Conservation (phyloP, 2,329 filamentous ascomycete species). For the Sporothrix mexicana region DNA sequence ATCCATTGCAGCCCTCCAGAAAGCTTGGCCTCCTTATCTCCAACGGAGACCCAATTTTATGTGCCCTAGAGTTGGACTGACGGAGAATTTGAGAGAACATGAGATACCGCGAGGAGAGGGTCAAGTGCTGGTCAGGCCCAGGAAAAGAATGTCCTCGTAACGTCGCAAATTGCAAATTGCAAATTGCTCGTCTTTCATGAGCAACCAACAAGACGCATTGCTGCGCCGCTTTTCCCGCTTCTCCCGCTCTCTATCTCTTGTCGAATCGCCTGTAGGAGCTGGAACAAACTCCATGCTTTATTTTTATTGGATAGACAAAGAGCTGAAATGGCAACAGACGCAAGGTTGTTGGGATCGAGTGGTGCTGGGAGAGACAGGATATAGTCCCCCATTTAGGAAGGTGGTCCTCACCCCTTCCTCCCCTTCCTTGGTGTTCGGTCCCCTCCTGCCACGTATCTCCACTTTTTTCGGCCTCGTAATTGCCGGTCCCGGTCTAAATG, state of each 20-base stretch:
- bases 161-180: too few species aligned
- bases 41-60: neutral
- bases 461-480: neutral
- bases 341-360: neutral
- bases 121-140: too few species aligned
- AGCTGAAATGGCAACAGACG: neutral
- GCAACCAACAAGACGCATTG: neutral
- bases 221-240: constrained; percentile 6
- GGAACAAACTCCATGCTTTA: constrained; percentile 1
- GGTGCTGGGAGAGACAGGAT: neutral
- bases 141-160: too few species aligned
- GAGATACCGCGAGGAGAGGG: too few species aligned
- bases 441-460: neutral
- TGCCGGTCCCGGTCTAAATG: too few species aligned
- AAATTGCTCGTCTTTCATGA: too few species aligned
- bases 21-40: constrained; percentile 6
- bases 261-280: too few species aligned
- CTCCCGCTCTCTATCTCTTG: neutral
- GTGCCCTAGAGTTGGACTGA: neutral
- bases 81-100: neutral
- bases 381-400: constrained; percentile 24
- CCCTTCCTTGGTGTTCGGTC: neutral
- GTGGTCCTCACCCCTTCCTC: neutral
- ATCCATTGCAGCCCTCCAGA: constrained; percentile 11
- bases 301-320: too few species aligned